Conservation (phyloP, 148 eudicot species). For the Bassia scoparia region DNA sequence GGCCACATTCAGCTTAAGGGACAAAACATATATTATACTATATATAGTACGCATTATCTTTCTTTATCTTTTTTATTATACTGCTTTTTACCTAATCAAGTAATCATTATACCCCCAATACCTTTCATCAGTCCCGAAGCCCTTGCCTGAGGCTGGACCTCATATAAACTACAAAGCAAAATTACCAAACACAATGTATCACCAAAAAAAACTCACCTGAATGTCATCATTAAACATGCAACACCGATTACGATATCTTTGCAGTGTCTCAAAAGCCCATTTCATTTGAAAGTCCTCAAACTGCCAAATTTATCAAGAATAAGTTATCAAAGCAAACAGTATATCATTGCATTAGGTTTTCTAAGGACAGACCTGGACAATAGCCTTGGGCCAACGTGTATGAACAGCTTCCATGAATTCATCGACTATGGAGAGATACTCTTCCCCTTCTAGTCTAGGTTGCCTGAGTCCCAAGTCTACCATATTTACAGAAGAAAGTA, state of each 20-base stretch:
- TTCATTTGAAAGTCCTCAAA: slow-evolving; percentile 99
- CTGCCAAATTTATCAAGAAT: slow-evolving; percentile 35
- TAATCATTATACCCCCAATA: neutral
- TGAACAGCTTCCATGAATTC: slow-evolving; percentile 96
- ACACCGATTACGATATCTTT: slow-evolving; percentile 71
- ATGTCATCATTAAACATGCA: slow-evolving; percentile 99
- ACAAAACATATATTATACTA: neutral
- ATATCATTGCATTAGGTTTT: slow-evolving; percentile 5
- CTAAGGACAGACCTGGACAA: slow-evolving; percentile 76
- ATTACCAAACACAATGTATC: neutral
- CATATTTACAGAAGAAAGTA: slow-evolving; percentile 17
- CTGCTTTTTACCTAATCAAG: neutral
- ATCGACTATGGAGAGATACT: slow-evolving; percentile 75
- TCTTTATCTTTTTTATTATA: neutral
- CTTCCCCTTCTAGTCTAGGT: slow-evolving; percentile 94
- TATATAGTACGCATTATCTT: neutral
- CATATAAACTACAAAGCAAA: neutral
- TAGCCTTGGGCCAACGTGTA: slow-evolving; percentile 99
- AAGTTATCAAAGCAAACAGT: slow-evolving; percentile 19
- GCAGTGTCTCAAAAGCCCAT: slow-evolving; percentile 97
- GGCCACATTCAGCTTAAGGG: neutral
- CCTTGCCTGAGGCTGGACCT: neutral
- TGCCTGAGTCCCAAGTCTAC: slow-evolving; percentile 92
- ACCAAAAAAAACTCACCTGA: slow-evolving; percentile 51
- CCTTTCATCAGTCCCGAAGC: slow-evolving; percentile 6